These are phyloP conservation scores for Beauveria sp. DNA, from an alignment of 2,329 filamentous ascomycete species.

Conservation along the genomic window DNA sequence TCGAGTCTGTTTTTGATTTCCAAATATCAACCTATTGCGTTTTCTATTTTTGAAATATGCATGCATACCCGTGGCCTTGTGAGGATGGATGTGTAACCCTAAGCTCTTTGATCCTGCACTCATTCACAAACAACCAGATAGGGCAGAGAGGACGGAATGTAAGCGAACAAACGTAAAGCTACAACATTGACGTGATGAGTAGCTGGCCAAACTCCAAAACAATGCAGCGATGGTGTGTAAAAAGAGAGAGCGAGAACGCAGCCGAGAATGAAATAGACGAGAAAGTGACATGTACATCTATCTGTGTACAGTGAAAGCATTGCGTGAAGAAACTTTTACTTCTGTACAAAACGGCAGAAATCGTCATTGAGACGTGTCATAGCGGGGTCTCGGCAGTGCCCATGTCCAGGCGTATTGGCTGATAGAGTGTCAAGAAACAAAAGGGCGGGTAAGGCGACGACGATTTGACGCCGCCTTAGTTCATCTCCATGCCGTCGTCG, in stretches of 20 bases:
- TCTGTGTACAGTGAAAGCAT: not conserved
- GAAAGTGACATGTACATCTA: not conserved
- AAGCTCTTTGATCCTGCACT: not conserved
- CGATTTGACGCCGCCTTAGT: constrained; percentile 17
- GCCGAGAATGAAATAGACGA: not conserved
- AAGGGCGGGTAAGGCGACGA: not conserved
- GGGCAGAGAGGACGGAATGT: not conserved
- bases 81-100: not conserved
- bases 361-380: not conserved
- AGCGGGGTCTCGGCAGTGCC: too few relatives aligned
- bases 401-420: not conserved
- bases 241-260: not conserved
- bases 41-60: not conserved
- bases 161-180: not conserved
- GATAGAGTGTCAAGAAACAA: not conserved
- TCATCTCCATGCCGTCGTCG: constrained; percentile 56
- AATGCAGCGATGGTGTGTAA: constrained; percentile 8
- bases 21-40: not conserved
- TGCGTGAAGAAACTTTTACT: not conserved
- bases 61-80: not conserved
- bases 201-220: constrained; percentile 1
- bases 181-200: not conserved
- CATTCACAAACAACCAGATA: not conserved
- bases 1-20: not conserved
- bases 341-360: not conserved